Evolutionary conservation across 371 early-diverging fungal species (phyloP), one percentile per base, ranked within the genome.

Genomic region (Entomophthora muscae): DNA sequence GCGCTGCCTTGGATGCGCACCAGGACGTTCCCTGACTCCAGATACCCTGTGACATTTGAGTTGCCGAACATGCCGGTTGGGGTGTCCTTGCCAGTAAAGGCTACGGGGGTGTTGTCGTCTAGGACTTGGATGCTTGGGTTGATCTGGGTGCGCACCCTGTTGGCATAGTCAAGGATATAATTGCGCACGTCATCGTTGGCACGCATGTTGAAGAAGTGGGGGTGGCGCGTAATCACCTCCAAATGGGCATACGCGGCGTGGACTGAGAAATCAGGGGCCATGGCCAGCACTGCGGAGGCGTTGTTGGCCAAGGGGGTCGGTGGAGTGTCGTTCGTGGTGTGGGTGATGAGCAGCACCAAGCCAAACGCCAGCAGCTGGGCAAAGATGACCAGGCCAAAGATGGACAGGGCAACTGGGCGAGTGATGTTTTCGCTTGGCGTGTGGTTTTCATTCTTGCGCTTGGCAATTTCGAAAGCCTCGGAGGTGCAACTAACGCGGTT

Each of bases 1-100:
- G 42, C 26, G 21, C 62, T 61, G 21, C 58, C 58, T 3, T 31
- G 23, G 58, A 57, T 17, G 17, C 58, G 58, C 17, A 57, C 58
- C 13, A 57, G 12, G 2, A 57, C 17, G 58, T 57, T 57, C 7
- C 28, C 28, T 3, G 28, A n/a, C 28, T 55, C 55, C 24, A 55
- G 3, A 55, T 55, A 55, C 7, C 28, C 28, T 10, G 55, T 27
- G 55, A 55, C 55, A 26, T 55, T 55, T 5, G 42, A 42, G 5
- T 26, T 3, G 28, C 55, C 55, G 24, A 55, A 12, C 24, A 55
- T 3, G 26, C 21, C 26, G 55, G 55, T 24, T 3, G 24, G 55
- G 55, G 22, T 24, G 21, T n/a, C 28, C 22, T 55, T 3, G 24
- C 28, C 24, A 26, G 55, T 55, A 26, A 27, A 24, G 22, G 55